These are phyloP conservation scores for Sphaerostilbella broomeana DNA, from an alignment of 2,329 filamentous ascomycete species.

Conservation along the genomic window DNA sequence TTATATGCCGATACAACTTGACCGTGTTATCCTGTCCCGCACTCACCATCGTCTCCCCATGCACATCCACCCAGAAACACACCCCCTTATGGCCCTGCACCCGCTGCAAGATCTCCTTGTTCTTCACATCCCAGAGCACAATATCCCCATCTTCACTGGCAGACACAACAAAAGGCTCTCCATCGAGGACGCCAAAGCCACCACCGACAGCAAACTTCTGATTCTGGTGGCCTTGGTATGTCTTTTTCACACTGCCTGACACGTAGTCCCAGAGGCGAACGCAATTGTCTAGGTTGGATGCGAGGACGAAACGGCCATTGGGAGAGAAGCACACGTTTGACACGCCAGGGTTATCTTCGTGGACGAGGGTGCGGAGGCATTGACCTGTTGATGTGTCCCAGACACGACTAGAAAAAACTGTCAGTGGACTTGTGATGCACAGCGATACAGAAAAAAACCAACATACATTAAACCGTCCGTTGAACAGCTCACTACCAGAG, in stretches of 20 bases:
- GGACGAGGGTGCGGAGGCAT: slow-evolving; percentile 87
- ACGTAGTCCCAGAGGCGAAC: slow-evolving; percentile 95
- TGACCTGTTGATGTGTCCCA: slow-evolving; percentile 96
- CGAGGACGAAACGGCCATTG: slow-evolving; percentile 88
- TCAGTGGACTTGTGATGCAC: neutral
- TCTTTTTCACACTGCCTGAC: slow-evolving; percentile 86
- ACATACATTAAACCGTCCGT: slow-evolving; percentile 76
- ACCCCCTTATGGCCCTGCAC: slow-evolving; percentile 48
- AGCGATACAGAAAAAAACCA: neutral
- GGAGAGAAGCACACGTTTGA: slow-evolving; percentile 87
- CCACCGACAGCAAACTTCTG: slow-evolving; percentile 77
- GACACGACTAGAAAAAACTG: slow-evolving; percentile 60
- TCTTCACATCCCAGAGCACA: slow-evolving; percentile 84
- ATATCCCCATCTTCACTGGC: slow-evolving; percentile 85
- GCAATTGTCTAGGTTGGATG: slow-evolving; percentile 84
- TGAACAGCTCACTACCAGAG: slow-evolving; percentile 83
- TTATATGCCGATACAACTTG: slow-evolving; percentile 39
- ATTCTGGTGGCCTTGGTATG: slow-evolving; percentile 90
- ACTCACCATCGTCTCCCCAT: slow-evolving; percentile 50
- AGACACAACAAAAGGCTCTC: slow-evolving; percentile 60
- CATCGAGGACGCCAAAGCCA: slow-evolving; percentile 60
- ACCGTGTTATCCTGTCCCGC: slow-evolving; percentile 50
- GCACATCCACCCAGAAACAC: slow-evolving; percentile 60
- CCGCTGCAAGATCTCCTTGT: slow-evolving; percentile 73
- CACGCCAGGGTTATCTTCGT: slow-evolving; percentile 91